These are phyloP conservation scores for Nicotiana obtusifolia DNA, from an alignment of 257 asterid species.

Conservation along the genomic window DNA sequence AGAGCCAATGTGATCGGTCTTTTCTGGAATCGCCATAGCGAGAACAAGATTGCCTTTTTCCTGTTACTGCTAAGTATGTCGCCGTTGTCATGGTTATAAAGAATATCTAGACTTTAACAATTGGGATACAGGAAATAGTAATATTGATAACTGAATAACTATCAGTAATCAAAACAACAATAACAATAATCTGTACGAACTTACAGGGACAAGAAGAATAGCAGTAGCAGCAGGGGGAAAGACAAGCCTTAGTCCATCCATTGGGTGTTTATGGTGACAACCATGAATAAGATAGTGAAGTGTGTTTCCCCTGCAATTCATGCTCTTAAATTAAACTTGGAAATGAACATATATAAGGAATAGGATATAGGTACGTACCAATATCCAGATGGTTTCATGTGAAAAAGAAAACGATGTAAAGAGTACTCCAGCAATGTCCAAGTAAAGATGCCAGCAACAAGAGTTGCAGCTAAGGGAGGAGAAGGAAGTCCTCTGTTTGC, in stretches of 20 bases:
- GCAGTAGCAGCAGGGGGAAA: slow-evolving; percentile 47
- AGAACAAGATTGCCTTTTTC: too few species aligned
- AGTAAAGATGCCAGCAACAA: slow-evolving; percentile 40
- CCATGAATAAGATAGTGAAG: slow-evolving; percentile 45
- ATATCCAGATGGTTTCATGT: slow-evolving; percentile 32
- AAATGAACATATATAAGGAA: neutral
- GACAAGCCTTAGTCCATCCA: slow-evolving; percentile 47
- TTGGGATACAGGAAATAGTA: neutral
- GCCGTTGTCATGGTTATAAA: too few species aligned
- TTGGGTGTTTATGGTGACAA: slow-evolving; percentile 49
- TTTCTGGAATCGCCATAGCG: too few species aligned
- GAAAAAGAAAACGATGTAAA: slow-evolving; percentile 40
- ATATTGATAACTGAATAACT: neutral
- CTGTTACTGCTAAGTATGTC: too few species aligned
- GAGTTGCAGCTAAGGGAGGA: slow-evolving; percentile 33
- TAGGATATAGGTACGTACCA: slow-evolving; percentile 21
- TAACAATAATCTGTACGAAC: too few species aligned
- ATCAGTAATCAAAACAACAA: neutral
- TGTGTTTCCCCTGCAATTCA: slow-evolving; percentile 27
- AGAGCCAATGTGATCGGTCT: too few species aligned
- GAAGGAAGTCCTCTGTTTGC: slow-evolving; percentile 37
- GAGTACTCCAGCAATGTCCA: slow-evolving; percentile 45
- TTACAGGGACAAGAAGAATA: slow-evolving; percentile 35
- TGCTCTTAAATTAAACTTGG: neutral
- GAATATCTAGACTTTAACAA: too few species aligned